Evolutionary conservation across 106 monocot genomes (phyloP), one percentile per base, ranked within the genome.

Genomic region (Acorus gramineus): DNA sequence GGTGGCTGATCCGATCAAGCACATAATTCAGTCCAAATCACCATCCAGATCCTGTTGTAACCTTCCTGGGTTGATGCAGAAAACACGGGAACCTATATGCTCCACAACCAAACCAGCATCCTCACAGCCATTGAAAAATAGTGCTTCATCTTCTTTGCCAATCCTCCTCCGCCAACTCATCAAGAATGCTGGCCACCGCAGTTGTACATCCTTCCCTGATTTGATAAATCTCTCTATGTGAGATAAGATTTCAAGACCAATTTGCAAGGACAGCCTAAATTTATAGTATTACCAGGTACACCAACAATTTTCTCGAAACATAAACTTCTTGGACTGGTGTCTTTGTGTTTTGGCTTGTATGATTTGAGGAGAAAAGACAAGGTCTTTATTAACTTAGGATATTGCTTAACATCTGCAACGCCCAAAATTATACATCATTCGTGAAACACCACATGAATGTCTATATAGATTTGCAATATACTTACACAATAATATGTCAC

Each of bases 141-240:
- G 58, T 12, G 66, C 61, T 49, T 87, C 80, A 7, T 95, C 90
- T 42, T 83, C 82, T 60, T 62, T 83, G 46, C 84, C 87, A n/a
- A 95, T 82, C 66, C 95, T 84, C 5, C 95, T 71, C 5, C 87
- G 74, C 87, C 95, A 95, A 61, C 90, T 95, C 90, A 95, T 95
- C 55, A 95, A 61, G 60, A 95, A 90, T 28, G 66, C 8, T 11
- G 95, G 95, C 12, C 44, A 50, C 53, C 52, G 68, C 53, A 85
- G n/a, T 9, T 80, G 72, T 48, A 77, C 58, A 45, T 81, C 66
- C 42, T 80, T 78, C 65, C 87, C 95, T 95, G 69, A 45, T 42
- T 64, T 42, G 43, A 11, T 7, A 46, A 5, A 6, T 44, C 13
- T 8, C 47, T 47, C 11, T 28, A 28, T 28, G 28, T 28, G 28